Conservation (phyloP, 257 asterid species). For the Solanum megistacrolobum region DNA sequence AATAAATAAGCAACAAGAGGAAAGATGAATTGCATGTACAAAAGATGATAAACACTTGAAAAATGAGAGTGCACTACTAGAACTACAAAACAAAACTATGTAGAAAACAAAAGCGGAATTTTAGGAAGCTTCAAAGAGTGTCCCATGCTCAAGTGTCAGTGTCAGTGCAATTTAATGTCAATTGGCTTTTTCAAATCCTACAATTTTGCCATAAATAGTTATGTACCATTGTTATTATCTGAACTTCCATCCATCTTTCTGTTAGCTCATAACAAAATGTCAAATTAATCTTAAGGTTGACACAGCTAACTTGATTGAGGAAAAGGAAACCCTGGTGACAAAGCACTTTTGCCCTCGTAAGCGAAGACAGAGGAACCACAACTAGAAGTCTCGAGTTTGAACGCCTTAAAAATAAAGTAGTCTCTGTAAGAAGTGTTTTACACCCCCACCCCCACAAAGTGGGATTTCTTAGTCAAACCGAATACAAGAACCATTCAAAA, state of each 20-base stretch:
- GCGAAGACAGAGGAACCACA: not conserved
- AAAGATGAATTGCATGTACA: not conserved
- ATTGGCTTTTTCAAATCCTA: not conserved
- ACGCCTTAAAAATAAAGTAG: accelerated
- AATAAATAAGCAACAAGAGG: not conserved
- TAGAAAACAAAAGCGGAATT: not conserved
- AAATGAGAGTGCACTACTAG: not conserved
- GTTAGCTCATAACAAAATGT: not conserved
- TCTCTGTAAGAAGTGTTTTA: not conserved
- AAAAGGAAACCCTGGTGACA: not conserved
- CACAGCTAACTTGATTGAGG: not conserved
- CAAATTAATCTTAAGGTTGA: not conserved
- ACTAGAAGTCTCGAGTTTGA: not conserved
- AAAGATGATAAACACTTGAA: not conserved
- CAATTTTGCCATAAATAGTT: not conserved
- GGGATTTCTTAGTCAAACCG: not conserved
- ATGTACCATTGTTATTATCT: not conserved
- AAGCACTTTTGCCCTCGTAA: not conserved
- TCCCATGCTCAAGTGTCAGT: not conserved
- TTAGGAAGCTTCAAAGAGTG: not conserved
- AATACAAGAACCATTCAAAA: not conserved
- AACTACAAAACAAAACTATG: not conserved
- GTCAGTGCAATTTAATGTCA: not conserved
- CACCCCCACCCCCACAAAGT: not conserved
- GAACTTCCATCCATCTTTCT: not conserved